These are phyloP conservation scores for Berkeleyomyces rouxiae DNA, from an alignment of 2,329 filamentous ascomycete species.

Conservation along the genomic window DNA sequence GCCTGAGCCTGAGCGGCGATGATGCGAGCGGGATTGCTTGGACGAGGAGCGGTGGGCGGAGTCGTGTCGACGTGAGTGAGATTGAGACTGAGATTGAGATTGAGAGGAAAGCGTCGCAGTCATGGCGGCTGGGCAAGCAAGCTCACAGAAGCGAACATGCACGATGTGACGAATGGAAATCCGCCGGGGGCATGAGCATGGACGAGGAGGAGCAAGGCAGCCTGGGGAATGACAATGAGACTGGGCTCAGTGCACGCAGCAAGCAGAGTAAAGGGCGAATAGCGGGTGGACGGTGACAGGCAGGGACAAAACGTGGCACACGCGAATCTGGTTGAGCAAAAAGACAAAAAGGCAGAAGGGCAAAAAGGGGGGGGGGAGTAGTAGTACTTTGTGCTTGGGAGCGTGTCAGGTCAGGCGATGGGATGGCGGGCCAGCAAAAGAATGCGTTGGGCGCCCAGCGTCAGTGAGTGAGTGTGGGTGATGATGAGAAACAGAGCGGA, in stretches of 20 bases:
- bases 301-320: not conserved
- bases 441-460: not conserved
- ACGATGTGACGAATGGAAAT: constrained; percentile 1
- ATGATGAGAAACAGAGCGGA: no score
- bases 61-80: constrained; percentile 12
- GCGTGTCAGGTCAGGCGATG: not conserved
- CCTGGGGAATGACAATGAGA: not conserved
- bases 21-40: constrained; percentile 10
- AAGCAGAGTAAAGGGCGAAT: not conserved
- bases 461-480: no score
- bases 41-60: constrained; percentile 9
- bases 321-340: not conserved
- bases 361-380: not conserved
- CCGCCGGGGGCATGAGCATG: not conserved
- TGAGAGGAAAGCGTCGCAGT: constrained; percentile 12
- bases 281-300: not conserved
- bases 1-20: constrained; percentile 12
- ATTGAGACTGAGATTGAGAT: constrained; percentile 11
- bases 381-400: not conserved
- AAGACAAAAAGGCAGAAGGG: no score
- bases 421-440: not conserved
- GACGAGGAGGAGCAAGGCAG: not conserved
- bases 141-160: constrained; percentile 1
- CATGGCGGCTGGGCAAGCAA: constrained; percentile 10
- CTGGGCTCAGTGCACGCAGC: not conserved